Evolutionary conservation across 257 asterid genomes (phyloP), one percentile per base, ranked within the genome.

Genomic region (Lycium barbarum): DNA sequence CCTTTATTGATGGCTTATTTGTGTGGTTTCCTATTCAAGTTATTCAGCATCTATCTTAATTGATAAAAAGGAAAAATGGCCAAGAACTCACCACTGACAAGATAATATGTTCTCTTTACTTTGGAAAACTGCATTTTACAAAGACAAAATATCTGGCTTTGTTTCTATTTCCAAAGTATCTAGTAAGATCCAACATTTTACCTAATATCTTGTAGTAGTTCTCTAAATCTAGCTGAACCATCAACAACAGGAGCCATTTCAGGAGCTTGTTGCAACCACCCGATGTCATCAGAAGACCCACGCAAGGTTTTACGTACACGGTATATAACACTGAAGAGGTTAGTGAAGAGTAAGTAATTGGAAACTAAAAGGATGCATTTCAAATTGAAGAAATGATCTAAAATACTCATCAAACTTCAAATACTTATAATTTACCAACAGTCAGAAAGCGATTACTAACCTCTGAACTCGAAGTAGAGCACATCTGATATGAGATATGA

Each of bases 241-340:
- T 95, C 99, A 90, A 88, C 88, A 76, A 91, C 94, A 9, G 95
- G 93, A 86, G 96, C 93, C 95, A 92, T 90, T 83, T 88, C 95
- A 38, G 95, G 92, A 82, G 91, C 92, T 76, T 82, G 83, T 87
- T 93, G 98, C 84, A 96, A 84, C 99, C 99, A 96, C 58, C 99
- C 99, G 85, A 96, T 95, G 86, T 95, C 99, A 89, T 90, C 93
- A 79, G 97, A 92, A 84, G 99, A 96, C 62, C 99, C 99, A 80
- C 61, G 93, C 85, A 93, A 89, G 67, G 98, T 89, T 87, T 54
- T 93, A 73, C 88, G 59, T 35, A 93, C 87, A 83, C 97, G 93
- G 43, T 91, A 90, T 79, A 88, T 82, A 83, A 92, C 9, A 57
- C 99, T 96, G 85, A 81, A 80, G 83, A 72, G 84, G 83, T 8